Evolutionary conservation across 805 yeast species (phyloP), one percentile per base, ranked within the genome.

Genomic region (Maudiozyma serrabonitensis): DNA sequence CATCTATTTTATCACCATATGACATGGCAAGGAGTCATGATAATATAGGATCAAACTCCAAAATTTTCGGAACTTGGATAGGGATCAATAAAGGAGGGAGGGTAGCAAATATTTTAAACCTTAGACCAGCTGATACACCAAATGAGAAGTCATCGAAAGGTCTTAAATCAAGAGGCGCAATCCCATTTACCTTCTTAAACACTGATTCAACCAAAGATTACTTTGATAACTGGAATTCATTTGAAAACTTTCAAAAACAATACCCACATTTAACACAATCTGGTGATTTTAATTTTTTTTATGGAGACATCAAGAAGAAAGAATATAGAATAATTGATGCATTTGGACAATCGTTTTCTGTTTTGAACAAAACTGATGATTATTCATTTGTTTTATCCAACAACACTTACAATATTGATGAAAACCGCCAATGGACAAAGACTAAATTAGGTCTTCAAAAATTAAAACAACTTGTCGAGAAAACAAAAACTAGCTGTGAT

Each of bases 51-150:
- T 18, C 53, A 23, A 54, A 52, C 6, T 66, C 89, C 35, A 67
- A 72, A 1, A 89, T 81, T 49, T 87, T 79, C 54, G 97, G 99
- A 1, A 87, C 97, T 0, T 93, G 99, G 99, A 78, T 87, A 1
- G 97, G 95, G 0, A 75, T 84, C 1, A 74, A 79, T 40, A 69
- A 70, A 31, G 61, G 56, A 2, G 87, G 87, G 0, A 73, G 75
- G 51, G 50, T 90, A 1, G 85, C 95, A 0, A 84, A 84, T 2
- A 72, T 91, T 26, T 81, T 93, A 16, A 91, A 91, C 62, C 81
- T 78, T 37, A 60, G 56, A 61, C 69, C 86, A 45, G 93, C 44
- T 52, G n/a, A 28, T 40, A 46, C 31, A 6, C 8, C 16, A 7
- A 21, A 21, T 31, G 21, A 47, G 8, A 49, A 45, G 23, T 38